phyloP scores from a whole-genome alignment of 345 rosid genomes.

The Kernera saxatilis region DNA sequence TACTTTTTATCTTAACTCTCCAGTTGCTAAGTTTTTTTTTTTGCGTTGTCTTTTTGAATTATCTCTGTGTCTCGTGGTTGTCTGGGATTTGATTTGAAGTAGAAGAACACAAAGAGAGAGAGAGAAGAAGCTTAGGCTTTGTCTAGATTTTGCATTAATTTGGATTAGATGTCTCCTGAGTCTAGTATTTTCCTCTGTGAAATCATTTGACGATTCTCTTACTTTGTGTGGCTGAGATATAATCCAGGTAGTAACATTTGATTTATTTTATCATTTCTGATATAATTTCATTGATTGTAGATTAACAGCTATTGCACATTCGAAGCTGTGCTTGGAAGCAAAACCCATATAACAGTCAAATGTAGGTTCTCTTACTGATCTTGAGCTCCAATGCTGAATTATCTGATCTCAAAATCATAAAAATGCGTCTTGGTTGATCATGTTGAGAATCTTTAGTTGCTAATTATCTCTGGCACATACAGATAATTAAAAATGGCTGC shows the following conservation, averaged over 20 bases:
- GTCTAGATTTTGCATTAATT: background rate
- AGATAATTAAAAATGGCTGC: conserved; percentile 62
- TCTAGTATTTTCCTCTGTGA: background rate
- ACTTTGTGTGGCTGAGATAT: conserved; percentile 3
- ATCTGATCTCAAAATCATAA: background rate
- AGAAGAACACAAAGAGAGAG: background rate
- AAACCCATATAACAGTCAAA: background rate
- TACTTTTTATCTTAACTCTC: background rate
- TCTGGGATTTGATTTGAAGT: background rate
- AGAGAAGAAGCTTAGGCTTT: background rate
- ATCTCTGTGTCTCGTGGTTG: background rate
- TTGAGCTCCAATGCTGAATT: conserved; percentile 1
- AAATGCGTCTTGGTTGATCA: background rate
- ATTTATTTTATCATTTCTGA: background rate
- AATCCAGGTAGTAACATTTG: background rate
- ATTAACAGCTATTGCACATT: conserved; percentile 7
- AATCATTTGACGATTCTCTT: background rate
- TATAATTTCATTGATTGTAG: conserved; percentile 8
- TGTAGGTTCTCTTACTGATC: conserved; percentile 17
- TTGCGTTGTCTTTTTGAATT: background rate
- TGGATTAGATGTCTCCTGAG: background rate
- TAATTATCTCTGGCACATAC: background rate
- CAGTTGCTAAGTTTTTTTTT: background rate
- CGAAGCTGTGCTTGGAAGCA: background rate
- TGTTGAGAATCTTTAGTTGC: background rate